These are phyloP conservation scores for Lathyrus sativus DNA, from an alignment of 306 rosid genomes.

Conservation along the genomic window DNA sequence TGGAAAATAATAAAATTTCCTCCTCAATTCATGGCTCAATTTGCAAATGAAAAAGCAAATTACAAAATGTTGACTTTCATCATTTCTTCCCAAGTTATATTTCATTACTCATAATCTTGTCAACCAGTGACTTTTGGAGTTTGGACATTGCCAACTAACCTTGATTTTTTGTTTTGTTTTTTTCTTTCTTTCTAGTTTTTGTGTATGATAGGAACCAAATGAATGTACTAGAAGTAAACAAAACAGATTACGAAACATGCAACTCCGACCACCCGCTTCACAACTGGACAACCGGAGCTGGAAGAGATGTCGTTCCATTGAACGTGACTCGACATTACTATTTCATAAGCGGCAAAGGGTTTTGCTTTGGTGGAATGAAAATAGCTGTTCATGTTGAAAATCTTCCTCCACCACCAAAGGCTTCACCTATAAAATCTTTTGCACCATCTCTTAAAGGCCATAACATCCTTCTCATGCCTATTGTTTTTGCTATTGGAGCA, in stretches of 20 bases:
- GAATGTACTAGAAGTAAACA: conserved; percentile 84
- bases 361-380: conserved; percentile 92
- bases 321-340: conserved; percentile 77
- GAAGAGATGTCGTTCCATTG: conserved; percentile 90
- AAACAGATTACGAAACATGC: conserved; percentile 73
- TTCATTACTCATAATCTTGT: conserved; percentile 1
- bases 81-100: background rate
- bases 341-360: conserved; percentile 82
- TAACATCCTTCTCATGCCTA: conserved; percentile 49
- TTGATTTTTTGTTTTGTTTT: background rate
- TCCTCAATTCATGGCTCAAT: conserved; percentile 14
- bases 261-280: conserved; percentile 67
- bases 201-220: conserved; percentile 92
- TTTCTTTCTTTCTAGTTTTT: conserved; percentile 52
- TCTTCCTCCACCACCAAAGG: conserved; percentile 69
- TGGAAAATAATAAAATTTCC: background rate
- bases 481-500: conserved; percentile 63
- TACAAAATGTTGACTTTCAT: background rate
- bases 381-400: conserved; percentile 66
- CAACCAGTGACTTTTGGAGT: background rate
- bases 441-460: conserved; percentile 42
- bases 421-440: conserved; percentile 42
- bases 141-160: conserved; percentile 21
- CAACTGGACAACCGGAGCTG: conserved; percentile 89
- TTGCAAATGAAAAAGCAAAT: conserved; percentile 10